Evolutionary conservation across 2,329 filamentous ascomycete genomes (phyloP), one percentile per base, ranked within the genome.

Genomic region (Calonectria honghensis): DNA sequence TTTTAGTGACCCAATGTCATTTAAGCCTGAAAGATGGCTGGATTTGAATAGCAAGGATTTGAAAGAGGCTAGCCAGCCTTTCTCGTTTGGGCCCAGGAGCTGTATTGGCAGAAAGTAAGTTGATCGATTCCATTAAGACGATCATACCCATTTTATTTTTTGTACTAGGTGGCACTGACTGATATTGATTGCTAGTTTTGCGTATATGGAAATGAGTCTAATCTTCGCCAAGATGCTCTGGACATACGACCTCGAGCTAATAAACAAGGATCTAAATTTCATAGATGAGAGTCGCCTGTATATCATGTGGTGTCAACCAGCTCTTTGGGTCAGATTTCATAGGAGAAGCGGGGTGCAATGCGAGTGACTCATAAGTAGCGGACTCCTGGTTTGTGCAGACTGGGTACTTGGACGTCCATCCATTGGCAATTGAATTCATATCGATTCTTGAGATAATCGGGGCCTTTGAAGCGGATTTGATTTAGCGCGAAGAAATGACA

Each of bases 11-110:
- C 52, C 52, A 24, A 37, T 59, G 52, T n/a, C 20, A 24, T 59
- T 59, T 16, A 59, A 37, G 31, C 52, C 52, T n/a, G 52, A 59
- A 59, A 37, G 52, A 37, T 59, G 52, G 52, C 31, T 59, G 3
- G 52, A 59, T 11, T 13, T 59, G 31, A 32, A 37, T n/a, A 24
- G 31, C 9, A 16, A 37, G 6, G 52, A 59, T 37, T 9, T 37
- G 20, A 59, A 37, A 37, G 52, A n/a, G n/a, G 52, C 31, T 7
- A 59, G 52, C 16, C 31, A 59, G 31, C 52, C 52, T 20, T 59
- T 59, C 11, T 37, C 52, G 10, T 37, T 59, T 32, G 52, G 31
- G 3, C 52, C 31, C n/a, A 35, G 52, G 31, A 31, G 52, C 31
- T 59, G 52, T 11, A 59, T 59, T 3, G 52, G 52, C 2, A 59